phyloP scores from a whole-genome alignment of 225 moss, liverwort and hornwort species.

The Ulota crispa region DNA sequence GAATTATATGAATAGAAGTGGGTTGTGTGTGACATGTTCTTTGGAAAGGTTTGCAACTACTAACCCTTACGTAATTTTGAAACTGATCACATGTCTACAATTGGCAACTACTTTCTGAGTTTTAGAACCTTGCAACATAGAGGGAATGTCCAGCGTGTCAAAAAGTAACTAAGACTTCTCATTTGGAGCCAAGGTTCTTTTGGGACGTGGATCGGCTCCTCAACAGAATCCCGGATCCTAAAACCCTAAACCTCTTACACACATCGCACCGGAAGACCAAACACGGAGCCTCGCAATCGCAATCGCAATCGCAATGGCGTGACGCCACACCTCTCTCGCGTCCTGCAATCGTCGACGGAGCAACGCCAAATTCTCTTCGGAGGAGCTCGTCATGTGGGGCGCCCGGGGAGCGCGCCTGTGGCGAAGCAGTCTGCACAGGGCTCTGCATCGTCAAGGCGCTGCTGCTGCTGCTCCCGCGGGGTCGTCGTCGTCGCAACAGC shows the following conservation, averaged over 20 bases:
- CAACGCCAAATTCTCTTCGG: not conserved
- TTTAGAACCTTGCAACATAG: no score
- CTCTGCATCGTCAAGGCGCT: not conserved
- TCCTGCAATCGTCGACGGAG: not conserved
- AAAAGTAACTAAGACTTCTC: not conserved
- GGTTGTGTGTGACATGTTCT: no score
- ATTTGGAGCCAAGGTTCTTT: not conserved
- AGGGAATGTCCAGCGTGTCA: no score
- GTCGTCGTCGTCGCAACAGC: slow-evolving; percentile 2
- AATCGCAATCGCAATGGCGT: not conserved
- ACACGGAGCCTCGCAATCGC: not conserved
- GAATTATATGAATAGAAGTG: no score
- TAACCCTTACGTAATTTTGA: no score
- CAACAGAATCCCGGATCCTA: not conserved
- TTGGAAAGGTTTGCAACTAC: no score
- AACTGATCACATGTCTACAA: no score
- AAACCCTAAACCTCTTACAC: slow-evolving; percentile 5
- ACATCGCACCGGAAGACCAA: not conserved
- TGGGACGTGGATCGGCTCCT: not conserved
- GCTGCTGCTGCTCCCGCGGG: not conserved
- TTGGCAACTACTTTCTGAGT: no score
- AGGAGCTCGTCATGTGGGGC: slow-evolving; percentile 31
- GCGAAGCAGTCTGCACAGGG: slow-evolving; percentile 25
- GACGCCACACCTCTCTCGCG: not conserved
- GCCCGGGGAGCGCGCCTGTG: slow-evolving; percentile 42